Percentiles rank a stretch among this genome's conserved stretches.
Evolutionary conservation across 1,284 basidiomycete species (phyloP).

Genomic region (Malassezia sp.): DNA sequence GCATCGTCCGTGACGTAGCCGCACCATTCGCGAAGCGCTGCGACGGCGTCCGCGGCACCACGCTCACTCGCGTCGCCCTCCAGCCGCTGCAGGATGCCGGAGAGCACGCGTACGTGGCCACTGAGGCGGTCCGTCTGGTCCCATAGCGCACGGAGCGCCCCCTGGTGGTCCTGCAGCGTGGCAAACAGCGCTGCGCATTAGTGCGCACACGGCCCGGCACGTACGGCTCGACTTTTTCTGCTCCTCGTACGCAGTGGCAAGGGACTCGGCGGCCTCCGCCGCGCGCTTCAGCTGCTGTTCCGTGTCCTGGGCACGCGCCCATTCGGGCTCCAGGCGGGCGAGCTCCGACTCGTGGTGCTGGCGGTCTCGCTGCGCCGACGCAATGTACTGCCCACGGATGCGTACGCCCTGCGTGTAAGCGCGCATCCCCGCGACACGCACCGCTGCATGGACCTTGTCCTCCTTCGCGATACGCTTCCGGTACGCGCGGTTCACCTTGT

Average conservation of each 20-base stretch:
- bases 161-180: slow-evolving; percentile 7
- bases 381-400: slow-evolving; percentile 75
- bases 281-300: slow-evolving; percentile 22
- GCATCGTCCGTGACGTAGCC: slow-evolving; percentile 42
- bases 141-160: background rate
- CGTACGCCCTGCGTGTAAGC: slow-evolving; percentile 56
- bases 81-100: background rate
- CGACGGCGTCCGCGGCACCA: background rate
- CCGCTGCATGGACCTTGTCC: slow-evolving; percentile 64
- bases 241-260: slow-evolving; percentile 13
- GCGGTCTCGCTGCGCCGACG: slow-evolving; percentile 56
- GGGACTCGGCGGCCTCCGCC: slow-evolving; percentile 21
- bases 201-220: background rate
- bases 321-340: slow-evolving; percentile 51
- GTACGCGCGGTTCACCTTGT: slow-evolving; percentile 62
- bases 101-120: slow-evolving; percentile 7
- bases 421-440: too few relatives aligned
- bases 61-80: background rate
- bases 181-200: slow-evolving; percentile 1
- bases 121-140: background rate
- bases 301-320: slow-evolving; percentile 54
- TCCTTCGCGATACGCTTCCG: slow-evolving; percentile 59
- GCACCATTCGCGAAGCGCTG: background rate
- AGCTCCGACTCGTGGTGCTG: slow-evolving; percentile 48
- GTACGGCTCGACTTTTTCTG: slow-evolving; percentile 8